A percentile compares a stretch with the other conserved stretches of the same genome.
phyloP scores from a whole-genome alignment of 2,329 filamentous ascomycete species.

The Clathrospora elynae region DNA sequence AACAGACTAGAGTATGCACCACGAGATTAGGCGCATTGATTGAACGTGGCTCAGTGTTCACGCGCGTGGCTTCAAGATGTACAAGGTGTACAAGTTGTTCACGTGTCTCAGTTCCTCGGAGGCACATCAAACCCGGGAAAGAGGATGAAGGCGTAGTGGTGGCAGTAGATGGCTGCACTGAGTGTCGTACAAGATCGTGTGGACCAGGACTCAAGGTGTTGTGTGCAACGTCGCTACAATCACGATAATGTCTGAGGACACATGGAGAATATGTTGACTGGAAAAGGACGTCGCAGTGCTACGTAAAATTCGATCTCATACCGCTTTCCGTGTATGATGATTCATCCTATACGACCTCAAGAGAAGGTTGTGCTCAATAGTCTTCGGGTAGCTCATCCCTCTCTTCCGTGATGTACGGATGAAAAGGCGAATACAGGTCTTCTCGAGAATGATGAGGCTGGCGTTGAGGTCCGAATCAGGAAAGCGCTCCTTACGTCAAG shows the following conservation, averaged over 20 bases:
- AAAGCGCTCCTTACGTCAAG: no score
- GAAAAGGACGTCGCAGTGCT: slow-evolving; percentile 15
- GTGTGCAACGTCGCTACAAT: slow-evolving; percentile 27
- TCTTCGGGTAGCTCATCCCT: background rate
- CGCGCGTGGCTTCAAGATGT: slow-evolving; percentile 22
- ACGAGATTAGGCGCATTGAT: slow-evolving; percentile 34
- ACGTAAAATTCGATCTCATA: slow-evolving; percentile 10
- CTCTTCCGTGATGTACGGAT: no score
- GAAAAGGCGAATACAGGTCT: no score
- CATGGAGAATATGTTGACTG: slow-evolving; percentile 5
- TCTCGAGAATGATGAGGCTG: no score
- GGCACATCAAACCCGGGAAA: slow-evolving; percentile 9
- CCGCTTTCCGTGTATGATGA: slow-evolving; percentile 8
- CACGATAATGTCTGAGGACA: slow-evolving; percentile 20
- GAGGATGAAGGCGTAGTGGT: slow-evolving; percentile 11
- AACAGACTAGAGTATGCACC: slow-evolving; percentile 45
- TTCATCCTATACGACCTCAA: slow-evolving; percentile 15
- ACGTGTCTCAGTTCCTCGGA: slow-evolving; percentile 28
- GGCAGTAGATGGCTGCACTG: slow-evolving; percentile 3
- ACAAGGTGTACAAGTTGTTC: slow-evolving; percentile 21
- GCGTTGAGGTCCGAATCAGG: no score
- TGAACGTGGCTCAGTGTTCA: slow-evolving; percentile 31
- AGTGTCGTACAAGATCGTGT: slow-evolving; percentile 29
- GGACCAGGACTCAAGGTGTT: slow-evolving; percentile 7
- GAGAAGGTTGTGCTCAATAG: slow-evolving; percentile 7